Evolutionary conservation across 176 grass and related monocot genomes (phyloP), one percentile per base, ranked within the genome.

Genomic region (Puccinellia tenuiflora): DNA sequence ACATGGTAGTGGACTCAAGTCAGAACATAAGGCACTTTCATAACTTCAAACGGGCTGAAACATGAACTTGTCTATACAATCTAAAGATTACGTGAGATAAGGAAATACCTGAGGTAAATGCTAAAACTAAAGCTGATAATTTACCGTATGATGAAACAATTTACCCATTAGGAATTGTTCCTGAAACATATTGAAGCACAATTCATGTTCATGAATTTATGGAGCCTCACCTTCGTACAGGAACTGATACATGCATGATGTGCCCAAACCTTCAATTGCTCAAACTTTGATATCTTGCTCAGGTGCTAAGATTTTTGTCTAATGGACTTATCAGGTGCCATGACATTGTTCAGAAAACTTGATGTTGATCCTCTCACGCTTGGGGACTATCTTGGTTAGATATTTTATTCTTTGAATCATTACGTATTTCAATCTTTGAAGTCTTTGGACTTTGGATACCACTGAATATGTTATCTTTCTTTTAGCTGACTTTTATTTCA

Each of bases 371-470:
- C 78, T 67, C 54, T 98, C 0, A 66, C 90, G 51, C 88, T 98
- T 85, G 90, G 88, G 48, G 96, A 98, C 67, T 98, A 91, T 93
- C 90, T 98, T 91, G 85, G 96, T 98, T 86, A 62, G 80, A 68
- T 80, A 60, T 57, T 73, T 77, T 76, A 15, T 61, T 83, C 37
- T 53, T 76, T 70, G 53, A 61, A 34, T 35, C 50, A 70, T 35
- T 79, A 51, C 4, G 18, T 65, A 42, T 43, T 82, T 39, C 42
- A 55, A 60, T 78, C 42, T 40, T 30, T 14, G 53, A 72, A 80
- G 51, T 45, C 22, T 37, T 80, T 68, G 30, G 39, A 76, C 26
- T 73, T 79, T 77, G 67, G 83, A 68, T 73, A 29, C 47, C 54
- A 52, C 78, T 85, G 25, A 22, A 52, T 64, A 78, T 86, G 68